Evolutionary conservation across 805 yeast species (phyloP).

Genomic region (Saccharomycopsis fodiens): DNA sequence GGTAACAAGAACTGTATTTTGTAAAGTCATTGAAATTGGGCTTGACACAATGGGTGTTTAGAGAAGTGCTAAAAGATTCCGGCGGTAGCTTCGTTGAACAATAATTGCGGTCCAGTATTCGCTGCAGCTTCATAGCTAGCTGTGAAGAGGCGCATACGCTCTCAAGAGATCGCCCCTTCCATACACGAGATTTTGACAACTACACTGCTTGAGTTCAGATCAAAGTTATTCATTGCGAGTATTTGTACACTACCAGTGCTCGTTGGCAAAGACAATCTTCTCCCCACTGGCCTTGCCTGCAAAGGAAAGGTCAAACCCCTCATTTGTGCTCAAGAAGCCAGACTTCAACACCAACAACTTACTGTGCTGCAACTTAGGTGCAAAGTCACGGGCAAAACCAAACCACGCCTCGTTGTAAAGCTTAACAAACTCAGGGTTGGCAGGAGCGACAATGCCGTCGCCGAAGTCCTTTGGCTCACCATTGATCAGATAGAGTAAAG

Average conservation of each 20-base stretch:
- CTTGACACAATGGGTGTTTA: too few relatives aligned
- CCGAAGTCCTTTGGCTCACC: slow-evolving; percentile 1
- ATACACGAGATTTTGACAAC: too few relatives aligned
- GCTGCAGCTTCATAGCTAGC: too few relatives aligned
- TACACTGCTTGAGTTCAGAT: too few relatives aligned
- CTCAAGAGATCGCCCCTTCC: too few relatives aligned
- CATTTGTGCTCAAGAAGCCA: not conserved
- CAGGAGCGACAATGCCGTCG: not conserved
- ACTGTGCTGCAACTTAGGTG: not conserved
- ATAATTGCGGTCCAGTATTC: too few relatives aligned
- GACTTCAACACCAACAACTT: not conserved
- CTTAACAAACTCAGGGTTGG: not conserved
- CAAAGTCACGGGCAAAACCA: not conserved
- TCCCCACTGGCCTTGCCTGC: slow-evolving; percentile 1
- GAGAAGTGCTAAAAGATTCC: too few relatives aligned
- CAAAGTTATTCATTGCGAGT: too few relatives aligned
- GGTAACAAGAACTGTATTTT: too few relatives aligned
- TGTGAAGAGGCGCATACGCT: too few relatives aligned
- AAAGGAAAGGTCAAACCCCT: not conserved
- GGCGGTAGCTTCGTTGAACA: too few relatives aligned
- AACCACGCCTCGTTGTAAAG: slow-evolving; percentile 1
- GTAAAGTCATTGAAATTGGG: too few relatives aligned
- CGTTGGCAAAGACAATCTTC: slow-evolving; percentile 1
- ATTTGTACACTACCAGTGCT: not conserved
- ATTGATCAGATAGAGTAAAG: not conserved